Evolutionary conservation across 768 basidiomycete species (phyloP), one percentile per base, ranked within the genome.

Genomic region (Dioszegia hungarica): DNA sequence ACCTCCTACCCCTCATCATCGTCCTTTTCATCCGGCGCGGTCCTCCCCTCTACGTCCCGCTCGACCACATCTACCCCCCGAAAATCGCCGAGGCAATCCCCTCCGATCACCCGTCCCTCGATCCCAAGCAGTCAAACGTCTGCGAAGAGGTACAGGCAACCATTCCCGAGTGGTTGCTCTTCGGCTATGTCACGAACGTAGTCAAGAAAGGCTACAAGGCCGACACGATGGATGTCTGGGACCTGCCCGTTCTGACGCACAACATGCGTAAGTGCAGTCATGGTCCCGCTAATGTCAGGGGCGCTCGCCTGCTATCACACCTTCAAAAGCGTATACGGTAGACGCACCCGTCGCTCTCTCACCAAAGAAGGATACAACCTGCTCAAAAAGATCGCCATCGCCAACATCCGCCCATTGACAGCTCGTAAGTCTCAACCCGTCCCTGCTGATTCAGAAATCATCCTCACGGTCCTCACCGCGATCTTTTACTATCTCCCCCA

Each of bases 151-250:
- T 67, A 5, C 61, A 68, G 33, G 59, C 57, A 10, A 73, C 63
- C 12, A 70, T 79, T 11, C 61, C 63, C 14, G 82, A 82, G 54
- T 77, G 79, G 48, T 75, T 95, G 5, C 76, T 91, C n/a, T 95
- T 95, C 75, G 84, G 84, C 15, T 92, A 90, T 73, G 89, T 87
- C 34, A 92, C 90, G 0, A 85, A 86, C 59, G 88, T 95, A 14
- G 84, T 93, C 54, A 84, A 85, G 82, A 84, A 91, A 38, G 91
- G 90, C 2, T 84, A 89, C 75, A 80, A 79, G 1, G 80, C 86
- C 1, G 80, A 82, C 54, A 86, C 82, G 56, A 81, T 94, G 43
- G 88, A 94, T 63, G 89, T 90, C 20, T 89, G 85, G 58, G 90
- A 95, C 71, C 79, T 95, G 28, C 92, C 91, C 5, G 84, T 93